phyloP scores from a whole-genome alignment of 2,329 filamentous ascomycete genomes.

The Microcyclospora pomicola region DNA sequence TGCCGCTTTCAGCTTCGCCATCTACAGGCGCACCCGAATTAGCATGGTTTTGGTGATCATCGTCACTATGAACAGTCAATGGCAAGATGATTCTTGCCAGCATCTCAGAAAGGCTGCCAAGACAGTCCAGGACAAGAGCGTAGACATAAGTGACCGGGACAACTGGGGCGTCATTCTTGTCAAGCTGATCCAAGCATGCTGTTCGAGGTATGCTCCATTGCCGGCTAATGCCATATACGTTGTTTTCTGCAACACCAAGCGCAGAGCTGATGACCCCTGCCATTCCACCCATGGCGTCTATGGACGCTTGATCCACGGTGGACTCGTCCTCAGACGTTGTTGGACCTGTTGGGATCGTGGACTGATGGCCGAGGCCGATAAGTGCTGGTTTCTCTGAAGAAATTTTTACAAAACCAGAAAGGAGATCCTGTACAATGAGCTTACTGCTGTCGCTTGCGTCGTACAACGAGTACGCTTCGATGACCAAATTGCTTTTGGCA shows the following conservation, averaged over 20 bases:
- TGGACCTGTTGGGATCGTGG: slow-evolving; percentile 61
- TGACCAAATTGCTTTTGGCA: slow-evolving; percentile 60
- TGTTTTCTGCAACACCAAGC: slow-evolving; percentile 51
- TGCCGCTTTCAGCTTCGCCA: slow-evolving; percentile 16
- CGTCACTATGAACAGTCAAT: slow-evolving; percentile 58
- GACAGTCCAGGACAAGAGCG: slow-evolving; percentile 72
- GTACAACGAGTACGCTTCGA: slow-evolving; percentile 68
- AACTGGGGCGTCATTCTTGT: slow-evolving; percentile 71
- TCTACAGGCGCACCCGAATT: slow-evolving; percentile 40
- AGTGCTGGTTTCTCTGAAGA: slow-evolving; percentile 80
- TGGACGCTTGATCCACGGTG: slow-evolving; percentile 57
- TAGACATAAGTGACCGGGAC: slow-evolving; percentile 92
- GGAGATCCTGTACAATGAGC: slow-evolving; percentile 64
- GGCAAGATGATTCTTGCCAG: slow-evolving; percentile 88
- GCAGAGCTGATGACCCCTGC: slow-evolving; percentile 72
- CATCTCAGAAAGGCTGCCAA: slow-evolving; percentile 81
- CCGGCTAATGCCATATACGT: slow-evolving; percentile 62
- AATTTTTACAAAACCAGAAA: slow-evolving; percentile 79
- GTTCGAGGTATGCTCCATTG: slow-evolving; percentile 84
- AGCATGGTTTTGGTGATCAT: neutral
- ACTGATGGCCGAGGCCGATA: slow-evolving; percentile 81
- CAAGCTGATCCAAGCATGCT: slow-evolving; percentile 83
- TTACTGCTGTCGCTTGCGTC: slow-evolving; percentile 61
- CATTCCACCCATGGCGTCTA: slow-evolving; percentile 69
- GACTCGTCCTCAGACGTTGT: neutral